Evolutionary conservation across 2,329 filamentous ascomycete genomes (phyloP).

Genomic region (Botrytis squamosa): DNA sequence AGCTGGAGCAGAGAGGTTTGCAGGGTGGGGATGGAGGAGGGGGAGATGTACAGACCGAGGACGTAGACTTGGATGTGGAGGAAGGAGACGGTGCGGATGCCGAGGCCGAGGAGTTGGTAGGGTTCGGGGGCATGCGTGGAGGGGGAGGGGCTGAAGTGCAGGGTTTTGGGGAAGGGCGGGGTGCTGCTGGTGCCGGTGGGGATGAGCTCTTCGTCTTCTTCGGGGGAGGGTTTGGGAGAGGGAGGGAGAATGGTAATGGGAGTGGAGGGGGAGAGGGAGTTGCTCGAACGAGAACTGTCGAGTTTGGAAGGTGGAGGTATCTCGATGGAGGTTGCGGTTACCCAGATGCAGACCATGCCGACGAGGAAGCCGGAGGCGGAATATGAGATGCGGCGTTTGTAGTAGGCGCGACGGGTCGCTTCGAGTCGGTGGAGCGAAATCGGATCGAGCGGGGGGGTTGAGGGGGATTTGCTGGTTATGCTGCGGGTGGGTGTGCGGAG

Average conservation of each 20-base stretch:
- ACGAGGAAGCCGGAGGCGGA: constrained; percentile 32
- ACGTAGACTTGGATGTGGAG: constrained; percentile 91
- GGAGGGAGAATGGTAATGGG: constrained; percentile 36
- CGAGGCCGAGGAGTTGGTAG: constrained; percentile 85
- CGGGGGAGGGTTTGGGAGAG: background rate
- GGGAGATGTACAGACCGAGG: constrained; percentile 87
- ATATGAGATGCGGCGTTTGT: constrained; percentile 38
- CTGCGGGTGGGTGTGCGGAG: constrained; percentile 11
- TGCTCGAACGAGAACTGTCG: constrained; percentile 10
- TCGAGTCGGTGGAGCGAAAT: constrained; percentile 37
- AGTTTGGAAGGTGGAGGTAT: constrained; percentile 26
- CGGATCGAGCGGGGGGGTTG: constrained; percentile 25
- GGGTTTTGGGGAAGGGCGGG: constrained; percentile 60
- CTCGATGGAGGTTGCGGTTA: constrained; percentile 36
- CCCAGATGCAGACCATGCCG: constrained; percentile 37
- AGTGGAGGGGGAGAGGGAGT: constrained; percentile 42
- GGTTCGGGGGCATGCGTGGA: constrained; percentile 63
- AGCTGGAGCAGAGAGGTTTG: constrained; percentile 74
- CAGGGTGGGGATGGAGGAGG: constrained; percentile 74
- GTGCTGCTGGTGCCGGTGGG: constrained; percentile 37
- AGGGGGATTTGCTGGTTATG: constrained; percentile 19
- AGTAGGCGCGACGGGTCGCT: constrained; percentile 31
- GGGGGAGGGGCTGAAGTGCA: constrained; percentile 82
- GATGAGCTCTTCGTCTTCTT: constrained; percentile 42
- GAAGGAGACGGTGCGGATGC: constrained; percentile 87